Evolutionary conservation across 2,329 filamentous ascomycete species (phyloP).

Genomic region (Ceratocystiopsis minuta): DNA sequence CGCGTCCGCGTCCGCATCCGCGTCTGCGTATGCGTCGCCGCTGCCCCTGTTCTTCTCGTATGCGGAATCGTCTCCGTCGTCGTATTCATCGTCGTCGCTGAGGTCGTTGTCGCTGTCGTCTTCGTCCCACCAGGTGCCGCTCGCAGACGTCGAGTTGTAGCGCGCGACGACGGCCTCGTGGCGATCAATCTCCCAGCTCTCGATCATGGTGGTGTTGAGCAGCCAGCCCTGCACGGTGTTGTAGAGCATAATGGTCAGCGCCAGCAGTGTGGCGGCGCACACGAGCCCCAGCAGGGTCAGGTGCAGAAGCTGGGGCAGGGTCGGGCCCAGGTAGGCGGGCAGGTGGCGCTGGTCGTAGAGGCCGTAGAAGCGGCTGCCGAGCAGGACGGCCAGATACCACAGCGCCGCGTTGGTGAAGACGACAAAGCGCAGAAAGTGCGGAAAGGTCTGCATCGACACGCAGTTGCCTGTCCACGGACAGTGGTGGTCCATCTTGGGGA

Average conservation of each 20-base stretch:
- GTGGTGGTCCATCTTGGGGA: constrained; percentile 74
- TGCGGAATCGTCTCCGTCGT: constrained; percentile 12
- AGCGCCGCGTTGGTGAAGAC: constrained; percentile 49
- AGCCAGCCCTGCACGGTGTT: constrained; percentile 42
- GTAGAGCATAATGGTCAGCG: constrained; percentile 45
- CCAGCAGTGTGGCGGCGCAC: constrained; percentile 41
- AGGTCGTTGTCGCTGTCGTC: constrained; percentile 14
- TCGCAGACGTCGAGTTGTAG: constrained; percentile 18
- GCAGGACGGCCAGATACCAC: constrained; percentile 39
- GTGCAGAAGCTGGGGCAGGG: constrained; percentile 35
- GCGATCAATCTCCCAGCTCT: constrained; percentile 55
- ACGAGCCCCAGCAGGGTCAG: constrained; percentile 42
- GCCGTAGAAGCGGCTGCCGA: constrained; percentile 37
- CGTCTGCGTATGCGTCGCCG: constrained; percentile 6
- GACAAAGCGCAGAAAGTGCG: constrained; percentile 67
- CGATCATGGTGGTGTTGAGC: constrained; percentile 64
- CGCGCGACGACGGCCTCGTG: constrained; percentile 39
- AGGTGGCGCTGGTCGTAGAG: constrained; percentile 50
- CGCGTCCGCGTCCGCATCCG: constrained; percentile 17
- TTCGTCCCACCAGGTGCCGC: constrained; percentile 24
- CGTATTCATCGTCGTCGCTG: constrained; percentile 11
- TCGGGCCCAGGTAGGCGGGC: constrained; percentile 59
- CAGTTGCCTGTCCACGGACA: constrained; percentile 76
- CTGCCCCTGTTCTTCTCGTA: too few species aligned
- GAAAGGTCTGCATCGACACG: constrained; percentile 65